Base-by-base conservation (phyloP, 2,329 filamentous ascomycete species). In the Beauveria sp. region DNA sequence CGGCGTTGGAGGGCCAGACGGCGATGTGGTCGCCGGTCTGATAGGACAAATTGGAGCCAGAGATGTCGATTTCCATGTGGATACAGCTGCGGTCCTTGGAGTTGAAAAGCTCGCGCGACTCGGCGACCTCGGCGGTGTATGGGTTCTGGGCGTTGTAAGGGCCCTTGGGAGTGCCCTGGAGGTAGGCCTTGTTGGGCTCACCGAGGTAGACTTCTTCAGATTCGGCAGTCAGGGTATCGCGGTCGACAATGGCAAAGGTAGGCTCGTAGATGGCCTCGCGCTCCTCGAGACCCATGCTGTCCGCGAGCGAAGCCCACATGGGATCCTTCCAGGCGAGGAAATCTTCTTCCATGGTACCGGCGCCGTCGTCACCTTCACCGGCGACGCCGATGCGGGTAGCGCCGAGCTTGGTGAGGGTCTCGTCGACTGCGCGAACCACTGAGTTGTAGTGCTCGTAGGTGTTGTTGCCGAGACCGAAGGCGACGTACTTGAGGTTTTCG, bases 371-470 rank as follows among this genome's bases (percentile, higher is more conserved):
- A 70, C 95, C 95, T 79, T 98, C 93, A 68, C 96, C 95, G 61
- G 93, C 91, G 62, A 87, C 81, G 51, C 95, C 93, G 67, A 99
- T 91, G 67, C 91, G 85, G 71, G 86, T 82, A 14, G 90, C 95
- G 64, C 95, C 95, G 22, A 96, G 81, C 70, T 90, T 93, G 70
- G 86, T 81, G 63, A 99, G 79, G 64, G 86, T 87, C 73, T 89
- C 86, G 77, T 95, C 86, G 62, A 98, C 88, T 65, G 93, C 90
- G 74, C 93, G 91, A 63, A 99, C 93, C 91, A 99, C 96, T 58
- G 89, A 89, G 79, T 99, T 99, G 83, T 97, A 99, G 81, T 99
- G 95, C 74, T 99, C 95, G 74, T 99, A 99, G 30, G 95, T 98
- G 81, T 98, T 99, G 82, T 99, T 99, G 67, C 95, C 95, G 45